These are phyloP conservation scores for Globisporangium paddicum DNA, from an alignment of 352 stramenopile genomes.

Conservation along the genomic window DNA sequence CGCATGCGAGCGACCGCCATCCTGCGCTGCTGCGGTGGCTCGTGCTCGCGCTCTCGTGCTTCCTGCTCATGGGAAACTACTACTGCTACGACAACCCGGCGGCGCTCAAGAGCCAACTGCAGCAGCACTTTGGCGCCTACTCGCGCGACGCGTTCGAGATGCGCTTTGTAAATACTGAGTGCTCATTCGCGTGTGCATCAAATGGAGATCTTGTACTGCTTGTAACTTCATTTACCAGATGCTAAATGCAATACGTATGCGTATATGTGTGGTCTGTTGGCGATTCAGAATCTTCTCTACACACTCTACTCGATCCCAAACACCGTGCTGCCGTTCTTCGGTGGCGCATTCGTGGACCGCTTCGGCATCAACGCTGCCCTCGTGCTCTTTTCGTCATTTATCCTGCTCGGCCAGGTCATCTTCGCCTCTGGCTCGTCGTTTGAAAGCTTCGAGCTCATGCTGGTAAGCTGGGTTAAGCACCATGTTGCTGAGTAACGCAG, in stretches of 20 bases:
- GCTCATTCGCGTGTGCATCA: no score
- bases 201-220: no score
- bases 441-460: constrained; percentile 74
- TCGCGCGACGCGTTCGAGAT: constrained; percentile 77
- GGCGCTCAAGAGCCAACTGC: constrained; percentile 83
- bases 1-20: constrained; percentile 9
- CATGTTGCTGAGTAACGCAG: not conserved
- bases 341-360: constrained; percentile 88
- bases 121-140: constrained; percentile 76
- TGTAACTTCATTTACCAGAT: not conserved
- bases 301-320: constrained; percentile 93
- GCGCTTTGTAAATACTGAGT: constrained; percentile 47
- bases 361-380: constrained; percentile 60
- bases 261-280: not conserved
- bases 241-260: not conserved
- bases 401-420: constrained; percentile 82
- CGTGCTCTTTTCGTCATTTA: constrained; percentile 82
- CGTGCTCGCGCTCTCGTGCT: constrained; percentile 80
- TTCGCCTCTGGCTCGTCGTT: constrained; percentile 83
- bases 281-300: constrained; percentile 89
- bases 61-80: constrained; percentile 90
- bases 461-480: constrained; percentile 11
- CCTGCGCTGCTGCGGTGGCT: constrained; percentile 61
- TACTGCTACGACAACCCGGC: constrained; percentile 90
- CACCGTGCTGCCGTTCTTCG: constrained; percentile 91